Evolutionary conservation across 805 yeast species (phyloP).

Genomic region (Osmozyma mogii): DNA sequence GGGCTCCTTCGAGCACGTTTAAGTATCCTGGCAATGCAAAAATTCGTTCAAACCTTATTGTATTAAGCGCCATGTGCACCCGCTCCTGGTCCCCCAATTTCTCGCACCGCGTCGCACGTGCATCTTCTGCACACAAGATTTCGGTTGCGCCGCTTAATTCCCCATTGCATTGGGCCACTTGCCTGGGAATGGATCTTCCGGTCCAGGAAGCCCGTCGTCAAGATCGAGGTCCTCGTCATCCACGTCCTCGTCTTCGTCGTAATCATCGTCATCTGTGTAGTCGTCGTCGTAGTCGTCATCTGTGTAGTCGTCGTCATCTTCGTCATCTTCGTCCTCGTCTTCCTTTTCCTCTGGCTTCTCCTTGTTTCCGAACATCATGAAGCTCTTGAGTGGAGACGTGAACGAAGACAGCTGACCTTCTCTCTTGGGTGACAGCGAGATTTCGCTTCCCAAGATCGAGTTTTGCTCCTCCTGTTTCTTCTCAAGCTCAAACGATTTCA

Average conservation of each 20-base stretch:
- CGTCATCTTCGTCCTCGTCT: conserved; percentile 24
- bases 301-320: conserved; percentile 18
- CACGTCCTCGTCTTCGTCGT: conserved; percentile 9
- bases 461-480: too few species aligned
- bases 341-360: conserved; percentile 10
- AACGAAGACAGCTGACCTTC: conserved; percentile 24
- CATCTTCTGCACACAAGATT: conserved; percentile 7
- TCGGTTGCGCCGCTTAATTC: conserved; percentile 9
- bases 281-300: conserved; percentile 12
- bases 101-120: background rate
- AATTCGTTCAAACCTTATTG: background rate
- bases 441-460: conserved; percentile 1
- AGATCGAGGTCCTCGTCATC: conserved; percentile 6
- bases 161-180: conserved; percentile 1
- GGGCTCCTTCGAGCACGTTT: background rate
- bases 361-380: conserved; percentile 29
- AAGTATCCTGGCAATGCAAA: background rate
- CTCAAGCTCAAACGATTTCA: conserved; percentile 1
- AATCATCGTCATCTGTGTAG: conserved; percentile 5
- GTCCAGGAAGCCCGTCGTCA: conserved; percentile 8
- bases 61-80: conserved; percentile 4
- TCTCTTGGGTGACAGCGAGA: conserved; percentile 2
- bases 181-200: background rate
- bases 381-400: conserved; percentile 34
- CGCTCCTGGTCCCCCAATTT: conserved; percentile 2